phyloP scores from a whole-genome alignment of 345 rosid genomes.

The Acer negundo region DNA sequence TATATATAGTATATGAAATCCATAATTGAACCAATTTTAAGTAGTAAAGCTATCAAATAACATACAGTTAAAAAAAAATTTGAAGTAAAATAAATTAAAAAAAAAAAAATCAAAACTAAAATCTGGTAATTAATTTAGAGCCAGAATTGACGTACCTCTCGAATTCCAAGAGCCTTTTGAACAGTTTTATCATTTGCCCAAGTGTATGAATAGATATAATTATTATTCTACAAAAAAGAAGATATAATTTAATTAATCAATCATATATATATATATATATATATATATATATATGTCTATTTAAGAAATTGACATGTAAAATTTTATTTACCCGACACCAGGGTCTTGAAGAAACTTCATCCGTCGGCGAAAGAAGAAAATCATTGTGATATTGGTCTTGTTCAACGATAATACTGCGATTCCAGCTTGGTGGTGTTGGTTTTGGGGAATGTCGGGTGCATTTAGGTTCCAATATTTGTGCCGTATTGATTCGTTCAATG shows the following conservation, averaged over 20 bases:
- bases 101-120: not conserved
- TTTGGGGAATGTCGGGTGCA: not conserved
- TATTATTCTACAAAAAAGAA: constrained; percentile 23
- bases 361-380: not conserved
- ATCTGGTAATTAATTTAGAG: not conserved
- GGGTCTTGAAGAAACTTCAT: not conserved
- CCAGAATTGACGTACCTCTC: constrained; percentile 24
- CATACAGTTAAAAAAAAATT: not conserved
- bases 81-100: not conserved
- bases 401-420: not conserved
- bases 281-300: too few relatives aligned
- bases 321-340: constrained; percentile 20
- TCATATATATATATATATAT: too few relatives aligned
- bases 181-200: constrained; percentile 47
- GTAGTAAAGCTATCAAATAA: too few relatives aligned
- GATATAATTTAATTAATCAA: too few relatives aligned
- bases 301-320: not conserved
- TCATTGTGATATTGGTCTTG: not conserved
- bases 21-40: too few relatives aligned
- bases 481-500: not conserved
- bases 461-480: not conserved
- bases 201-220: constrained; percentile 16
- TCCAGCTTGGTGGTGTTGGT: not conserved
- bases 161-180: constrained; percentile 31
- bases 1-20: too few relatives aligned